Base-by-base conservation (phyloP, 208 protist genomes). In the Lotmaria passim region DNA sequence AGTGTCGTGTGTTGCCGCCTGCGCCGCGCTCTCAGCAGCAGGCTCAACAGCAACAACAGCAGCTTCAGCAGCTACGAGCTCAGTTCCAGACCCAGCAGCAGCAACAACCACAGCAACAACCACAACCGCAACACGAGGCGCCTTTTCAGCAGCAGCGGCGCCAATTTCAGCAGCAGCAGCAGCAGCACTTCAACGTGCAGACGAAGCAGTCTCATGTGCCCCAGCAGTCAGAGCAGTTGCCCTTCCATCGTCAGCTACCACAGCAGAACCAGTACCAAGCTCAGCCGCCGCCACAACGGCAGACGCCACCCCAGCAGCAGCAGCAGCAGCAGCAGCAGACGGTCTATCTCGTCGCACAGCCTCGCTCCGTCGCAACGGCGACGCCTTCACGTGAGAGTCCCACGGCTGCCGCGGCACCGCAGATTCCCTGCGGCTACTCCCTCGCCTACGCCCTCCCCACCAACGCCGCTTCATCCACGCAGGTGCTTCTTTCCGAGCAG, bases 11-110 rank as follows among this genome's bases (percentile, higher is more conserved):
- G 21, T 36, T 75, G 61, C 70, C 61, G 15, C 70, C 70, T 7
- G 70, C 61, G n/a, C 70, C 70, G 23, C 70, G 70, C 8, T 75
- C 70, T 2, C 70, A 51, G 41, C 64, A 69, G 43, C 64, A 69
- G 43, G 51, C 59, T 5, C 51, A 59, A 15, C 59, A 65, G 21
- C 59, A 48, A 10, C 55, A 61, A 8, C 36, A 44, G 23, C 26
- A 50, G 43, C 44, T 41, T 2, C 59, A 55, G 33, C 4, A 63
- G 23, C 19, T 47, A 2, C 55, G 55, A 24, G 33, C 55, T 21
- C 38, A 30, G 23, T n/a, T 61, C 36, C 55, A 61, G 55, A 33
- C 38, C 7, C 55, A 48, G 55, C 55, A 61, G 38, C 55, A 44
- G 38, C 38, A 30, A 38, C 43, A 56, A 0, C 51, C 33, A 6